A percentile compares a stretch with the other conserved stretches of the same genome.
Evolutionary conservation across 2,329 filamentous ascomycete genomes (phyloP).

Genomic region (Lasiodiplodia hormozganensis): DNA sequence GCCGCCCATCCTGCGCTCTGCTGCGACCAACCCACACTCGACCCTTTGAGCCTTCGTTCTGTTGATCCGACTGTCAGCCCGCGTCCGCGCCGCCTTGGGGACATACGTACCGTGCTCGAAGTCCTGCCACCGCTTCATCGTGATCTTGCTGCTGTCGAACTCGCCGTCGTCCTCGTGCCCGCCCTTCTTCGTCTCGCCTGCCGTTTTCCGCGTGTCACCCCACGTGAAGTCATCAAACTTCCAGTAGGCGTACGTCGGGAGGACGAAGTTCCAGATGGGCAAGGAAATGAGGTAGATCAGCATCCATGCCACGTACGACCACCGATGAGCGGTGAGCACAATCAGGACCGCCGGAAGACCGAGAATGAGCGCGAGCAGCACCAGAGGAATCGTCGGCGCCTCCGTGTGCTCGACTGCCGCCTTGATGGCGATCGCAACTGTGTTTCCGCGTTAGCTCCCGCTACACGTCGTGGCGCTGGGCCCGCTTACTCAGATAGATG

Average conservation of each 20-base stretch:
- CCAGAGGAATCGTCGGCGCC: conserved; percentile 86
- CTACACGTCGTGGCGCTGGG: background rate
- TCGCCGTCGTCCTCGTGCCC: conserved; percentile 90
- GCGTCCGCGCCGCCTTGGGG: background rate
- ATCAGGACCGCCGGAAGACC: conserved; percentile 93
- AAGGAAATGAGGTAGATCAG: conserved; percentile 91
- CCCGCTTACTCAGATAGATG: conserved; percentile 84
- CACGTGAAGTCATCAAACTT: conserved; percentile 99
- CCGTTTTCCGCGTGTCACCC: conserved; percentile 97
- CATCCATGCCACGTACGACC: conserved; percentile 96
- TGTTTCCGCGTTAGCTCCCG: conserved; percentile 37
- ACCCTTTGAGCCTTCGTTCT: conserved; percentile 53
- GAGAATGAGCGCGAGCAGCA: conserved; percentile 87
- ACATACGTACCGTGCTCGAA: conserved; percentile 75
- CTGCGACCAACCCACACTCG: conserved; percentile 43
- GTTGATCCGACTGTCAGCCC: conserved; percentile 38
- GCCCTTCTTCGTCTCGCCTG: conserved; percentile 85
- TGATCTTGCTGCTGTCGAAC: conserved; percentile 98
- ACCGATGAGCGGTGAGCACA: conserved; percentile 89
- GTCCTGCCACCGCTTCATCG: conserved; percentile 98
- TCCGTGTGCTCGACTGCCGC: conserved; percentile 60
- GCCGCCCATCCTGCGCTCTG: conserved; percentile 38
- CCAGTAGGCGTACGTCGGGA: conserved; percentile 96
- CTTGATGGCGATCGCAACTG: conserved; percentile 85
- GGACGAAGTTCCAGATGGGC: conserved; percentile 96